Base-by-base conservation (phyloP, 2,329 filamentous ascomycete genomes). In the Capronia americana region DNA sequence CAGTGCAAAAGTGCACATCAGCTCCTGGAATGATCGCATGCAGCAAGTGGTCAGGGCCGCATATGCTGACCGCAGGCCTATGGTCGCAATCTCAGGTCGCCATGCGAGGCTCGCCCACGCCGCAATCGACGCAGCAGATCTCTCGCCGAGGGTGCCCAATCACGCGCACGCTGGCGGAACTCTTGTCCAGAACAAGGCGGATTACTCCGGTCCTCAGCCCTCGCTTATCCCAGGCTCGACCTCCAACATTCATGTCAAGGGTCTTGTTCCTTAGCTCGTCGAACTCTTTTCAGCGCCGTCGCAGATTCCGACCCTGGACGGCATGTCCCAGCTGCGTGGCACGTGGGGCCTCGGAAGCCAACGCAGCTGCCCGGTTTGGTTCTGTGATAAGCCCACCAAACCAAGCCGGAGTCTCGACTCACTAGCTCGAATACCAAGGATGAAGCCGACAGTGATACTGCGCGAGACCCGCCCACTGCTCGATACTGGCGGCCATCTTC, bases 191-290 rank as follows among this genome's bases (percentile, higher is more conserved):
- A 28, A 55, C 53, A 55, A 28, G 28, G 53, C 53, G 53, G 53
- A 34, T 55, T 55, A 55, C 53, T 55, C 53, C 53, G 53, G 7
- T 14, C 51, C 17, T 55, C 53, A 55, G 28, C 28, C 3, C 53
- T 55, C 53, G 53, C 53, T 55, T 55, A 55, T 55, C 53, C 53
- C 10, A 4, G 26, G 11, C 17, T 17, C 53, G 24, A 20, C 28
- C 26, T 28, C 14, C 26, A 55, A 20, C 17, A 44, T 44, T n/a
- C 17, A 44, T 7, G 38, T n/a, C 24, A 34, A 55, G 53, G 28
- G 11, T 26, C 48, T 14, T 26, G 48, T 12, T 17, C 8, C 10
- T 12, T 55, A 30, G n/a, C 28, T 55, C 53, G 26, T 34, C 6
- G 26, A 53, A 53, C 48, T 26, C 48, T 26, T 53, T 53, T 26